Percentiles rank a stretch among this genome's conserved stretches.
Evolutionary conservation across 345 rosid genomes (phyloP).

Genomic region (Odontarrhena argentea): DNA sequence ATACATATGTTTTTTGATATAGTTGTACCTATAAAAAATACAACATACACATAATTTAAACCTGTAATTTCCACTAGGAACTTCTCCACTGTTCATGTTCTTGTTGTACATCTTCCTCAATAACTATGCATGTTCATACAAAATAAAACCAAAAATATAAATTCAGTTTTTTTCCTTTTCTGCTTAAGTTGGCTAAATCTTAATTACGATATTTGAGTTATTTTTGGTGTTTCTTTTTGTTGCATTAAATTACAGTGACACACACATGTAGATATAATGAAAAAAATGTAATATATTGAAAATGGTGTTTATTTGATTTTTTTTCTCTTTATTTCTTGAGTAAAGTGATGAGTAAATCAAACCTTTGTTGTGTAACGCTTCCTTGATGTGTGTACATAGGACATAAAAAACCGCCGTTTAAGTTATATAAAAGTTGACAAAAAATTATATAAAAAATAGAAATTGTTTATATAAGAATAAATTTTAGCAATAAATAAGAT

Average conservation of each 20-base stretch:
- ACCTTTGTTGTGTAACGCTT: conserved; percentile 30
- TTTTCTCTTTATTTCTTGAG: too few species aligned
- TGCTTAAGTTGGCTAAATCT: not conserved
- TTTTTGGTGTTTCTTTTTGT: not conserved
- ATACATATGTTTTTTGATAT: not conserved
- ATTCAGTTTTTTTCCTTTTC: not conserved
- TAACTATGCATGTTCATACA: not conserved
- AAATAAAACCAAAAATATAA: not conserved
- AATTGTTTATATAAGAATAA: too few species aligned
- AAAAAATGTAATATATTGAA: too few species aligned
- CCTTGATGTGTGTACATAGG: conserved; percentile 11
- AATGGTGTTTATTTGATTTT: too few species aligned
- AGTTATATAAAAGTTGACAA: not conserved
- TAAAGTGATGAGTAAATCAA: not conserved
- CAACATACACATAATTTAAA: too few species aligned
- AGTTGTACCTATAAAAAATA: not conserved
- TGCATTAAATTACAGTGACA: too few species aligned
- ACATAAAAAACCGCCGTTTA: not conserved
- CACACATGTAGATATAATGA: too few species aligned
- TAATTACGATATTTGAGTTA: not conserved
- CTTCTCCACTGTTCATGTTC: not conserved
- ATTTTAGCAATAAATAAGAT: too few species aligned
- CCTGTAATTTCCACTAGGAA: not conserved
- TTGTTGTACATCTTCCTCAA: conserved; percentile 1
- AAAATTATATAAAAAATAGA: too few species aligned